phyloP scores from a whole-genome alignment of 768 basidiomycete genomes.

The Auricularia sp. region DNA sequence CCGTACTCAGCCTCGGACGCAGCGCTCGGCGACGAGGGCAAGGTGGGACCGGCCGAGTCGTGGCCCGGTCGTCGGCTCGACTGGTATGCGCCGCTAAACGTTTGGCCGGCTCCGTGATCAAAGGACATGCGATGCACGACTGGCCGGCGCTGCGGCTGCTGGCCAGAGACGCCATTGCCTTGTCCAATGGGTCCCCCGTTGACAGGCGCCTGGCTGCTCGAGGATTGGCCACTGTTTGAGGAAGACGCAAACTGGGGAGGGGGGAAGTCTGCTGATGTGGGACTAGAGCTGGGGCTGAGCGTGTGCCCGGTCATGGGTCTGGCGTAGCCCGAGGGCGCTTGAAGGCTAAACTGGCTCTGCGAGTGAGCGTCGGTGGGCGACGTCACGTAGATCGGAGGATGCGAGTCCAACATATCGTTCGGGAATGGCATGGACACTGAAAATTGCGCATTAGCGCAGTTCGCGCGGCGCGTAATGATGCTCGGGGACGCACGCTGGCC shows the following conservation, averaged over 20 bases:
- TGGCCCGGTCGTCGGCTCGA: neutral
- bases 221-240: neutral
- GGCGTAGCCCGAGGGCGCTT: constrained; percentile 28
- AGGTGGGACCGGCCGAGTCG: neutral
- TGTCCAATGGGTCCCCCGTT: neutral
- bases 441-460: neutral
- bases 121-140: neutral
- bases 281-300: constrained; percentile 41
- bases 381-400: constrained; percentile 48
- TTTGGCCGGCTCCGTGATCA: neutral
- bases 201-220: neutral
- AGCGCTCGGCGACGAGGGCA: neutral
- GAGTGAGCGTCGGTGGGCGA: constrained; percentile 21
- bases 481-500: constrained; percentile 35
- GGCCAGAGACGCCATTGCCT: neutral
- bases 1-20: neutral
- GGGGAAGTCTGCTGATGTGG: constrained; percentile 39
- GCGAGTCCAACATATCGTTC: constrained; percentile 40
- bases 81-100: neutral
- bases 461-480: constrained; percentile 23
- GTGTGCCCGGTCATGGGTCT: constrained; percentile 36
- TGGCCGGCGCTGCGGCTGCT: neutral
- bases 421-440: constrained; percentile 20
- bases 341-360: constrained; percentile 12
- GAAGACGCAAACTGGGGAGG: neutral